These are phyloP conservation scores for Aspergillus olivimuriae DNA, from an alignment of 495 filamentous ascomycete species.

Conservation along the genomic window DNA sequence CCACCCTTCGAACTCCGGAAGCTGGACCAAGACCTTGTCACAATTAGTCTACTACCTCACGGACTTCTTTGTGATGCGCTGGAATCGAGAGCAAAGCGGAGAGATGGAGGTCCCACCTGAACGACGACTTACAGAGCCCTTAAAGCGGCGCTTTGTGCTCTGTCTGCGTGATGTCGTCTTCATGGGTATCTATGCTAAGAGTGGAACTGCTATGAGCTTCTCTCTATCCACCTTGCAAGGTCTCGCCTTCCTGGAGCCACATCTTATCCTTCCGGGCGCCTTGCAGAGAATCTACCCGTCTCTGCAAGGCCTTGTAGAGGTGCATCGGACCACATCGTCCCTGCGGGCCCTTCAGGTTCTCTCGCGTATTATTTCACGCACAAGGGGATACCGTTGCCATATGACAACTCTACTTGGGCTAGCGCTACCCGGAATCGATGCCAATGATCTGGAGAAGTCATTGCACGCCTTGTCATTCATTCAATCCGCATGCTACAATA, in stretches of 20 bases:
- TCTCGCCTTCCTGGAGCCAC: slow-evolving; percentile 83
- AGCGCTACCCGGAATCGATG: slow-evolving; percentile 91
- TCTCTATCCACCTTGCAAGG: slow-evolving; percentile 84
- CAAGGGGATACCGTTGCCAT: slow-evolving; percentile 91
- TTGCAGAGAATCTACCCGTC: slow-evolving; percentile 95
- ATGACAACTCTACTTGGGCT: slow-evolving; percentile 87
- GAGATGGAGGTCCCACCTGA: slow-evolving; percentile 81
- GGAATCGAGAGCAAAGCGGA: slow-evolving; percentile 89
- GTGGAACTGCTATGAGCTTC: slow-evolving; percentile 81
- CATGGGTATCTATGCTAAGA: slow-evolving; percentile 98
- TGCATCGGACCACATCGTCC: slow-evolving; percentile 92
- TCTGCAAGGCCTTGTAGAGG: slow-evolving; percentile 92
- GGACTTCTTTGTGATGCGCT: slow-evolving; percentile 96
- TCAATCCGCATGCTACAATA: slow-evolving; percentile 88
- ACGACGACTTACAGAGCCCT: slow-evolving; percentile 65
- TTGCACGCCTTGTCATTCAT: slow-evolving; percentile 91
- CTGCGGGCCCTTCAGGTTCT: slow-evolving; percentile 85
- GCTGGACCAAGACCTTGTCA: slow-evolving; percentile 83
- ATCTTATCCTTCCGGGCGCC: slow-evolving; percentile 87
- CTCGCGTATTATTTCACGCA: slow-evolving; percentile 79
- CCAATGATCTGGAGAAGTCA: slow-evolving; percentile 96
- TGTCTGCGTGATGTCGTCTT: slow-evolving; percentile 89
- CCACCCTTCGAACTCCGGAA: slow-evolving; percentile 92
- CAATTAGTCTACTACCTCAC: slow-evolving; percentile 90
- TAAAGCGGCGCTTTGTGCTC: slow-evolving; percentile 87